Base-by-base conservation (phyloP, 2,329 filamentous ascomycete genomes). In the Mycogone perniciosa region DNA sequence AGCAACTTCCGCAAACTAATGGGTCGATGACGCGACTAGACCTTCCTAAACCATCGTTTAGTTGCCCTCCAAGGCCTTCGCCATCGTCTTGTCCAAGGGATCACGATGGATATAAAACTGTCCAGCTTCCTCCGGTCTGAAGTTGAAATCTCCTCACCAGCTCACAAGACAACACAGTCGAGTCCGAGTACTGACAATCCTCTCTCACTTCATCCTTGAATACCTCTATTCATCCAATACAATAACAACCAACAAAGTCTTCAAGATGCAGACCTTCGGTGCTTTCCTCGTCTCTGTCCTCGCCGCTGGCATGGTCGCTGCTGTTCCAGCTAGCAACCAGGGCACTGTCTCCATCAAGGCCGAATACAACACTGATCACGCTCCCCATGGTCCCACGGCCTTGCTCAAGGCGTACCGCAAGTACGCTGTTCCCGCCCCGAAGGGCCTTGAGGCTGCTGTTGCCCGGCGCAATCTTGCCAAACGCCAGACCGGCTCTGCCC, bases 281-380 rank as follows among this genome's bases (percentile, higher is more conserved):
- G 53, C 57, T 35, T 56, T 56, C 37, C 48, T 59, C 50, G 54
- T 54, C 34, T 53, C 57, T 47, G 49, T 59, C 37, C 46, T 58
- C 38, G 51, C 49, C 44, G 55, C 53, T 20, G 54, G 55, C 46
- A 13, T 53, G 42, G 55, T 44, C 33, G 43, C 52, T 26, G 53
- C 51, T 39, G 44, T 50, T 8, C 56, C 56, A 6, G 27, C 56
- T 27, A 44, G 48, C 35, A 31, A 37, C 38, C 27, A 39, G 10
- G 44, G 47, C 31, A 51, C 55, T 30, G 33, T 44, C 30, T 46
- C 52, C 27, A 46, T 58, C 20, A 30, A 45, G 31, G 56, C 42
- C 30, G 13, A 8, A 4, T 50, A 44, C 46, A 58, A 56, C 56
- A 31, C 27, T 11, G 11, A 54, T 33, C 48, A 51, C 46, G 38